Evolutionary conservation across 176 grass and related monocot genomes (phyloP).

Genomic region (Phoenix dactylifera): DNA sequence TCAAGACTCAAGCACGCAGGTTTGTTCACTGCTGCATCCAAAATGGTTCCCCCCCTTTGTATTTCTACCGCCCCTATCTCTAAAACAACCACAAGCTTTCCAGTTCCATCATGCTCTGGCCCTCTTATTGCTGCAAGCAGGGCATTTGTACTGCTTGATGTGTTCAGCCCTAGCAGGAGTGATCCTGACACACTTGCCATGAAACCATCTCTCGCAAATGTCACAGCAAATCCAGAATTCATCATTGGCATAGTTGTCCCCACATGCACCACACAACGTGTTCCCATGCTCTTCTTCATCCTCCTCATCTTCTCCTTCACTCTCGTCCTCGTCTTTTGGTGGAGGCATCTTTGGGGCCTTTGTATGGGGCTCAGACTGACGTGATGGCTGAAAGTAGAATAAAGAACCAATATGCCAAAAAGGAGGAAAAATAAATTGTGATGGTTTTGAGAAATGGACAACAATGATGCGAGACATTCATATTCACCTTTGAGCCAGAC

Average conservation of each 20-base stretch:
- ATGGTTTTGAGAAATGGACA: no score
- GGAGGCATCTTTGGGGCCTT: slow-evolving; percentile 51
- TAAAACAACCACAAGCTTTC: not conserved
- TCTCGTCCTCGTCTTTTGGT: slow-evolving; percentile 60
- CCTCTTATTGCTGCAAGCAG: slow-evolving; percentile 41
- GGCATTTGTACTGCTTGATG: slow-evolving; percentile 38
- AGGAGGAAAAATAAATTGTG: no score
- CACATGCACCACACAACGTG: slow-evolving; percentile 28
- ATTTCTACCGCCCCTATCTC: not conserved
- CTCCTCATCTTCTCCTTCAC: slow-evolving; percentile 33
- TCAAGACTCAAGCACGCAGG: no score
- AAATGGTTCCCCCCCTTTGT: not conserved
- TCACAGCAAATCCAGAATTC: slow-evolving; percentile 40
- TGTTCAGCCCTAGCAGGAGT: slow-evolving; percentile 31
- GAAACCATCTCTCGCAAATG: slow-evolving; percentile 35
- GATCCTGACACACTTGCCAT: slow-evolving; percentile 34
- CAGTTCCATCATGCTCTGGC: slow-evolving; percentile 10
- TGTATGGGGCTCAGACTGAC: slow-evolving; percentile 34
- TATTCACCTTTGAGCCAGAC: slow-evolving; percentile 41
- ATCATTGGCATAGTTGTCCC: slow-evolving; percentile 24
- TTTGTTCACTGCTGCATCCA: not conserved
- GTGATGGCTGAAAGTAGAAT: slow-evolving; percentile 18
- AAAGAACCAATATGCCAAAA: no score
- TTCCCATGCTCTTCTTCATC: slow-evolving; percentile 25
- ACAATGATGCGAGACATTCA: no score